Conservation (phyloP, 2,329 filamentous ascomycete genomes). For the Sclerotinia borealis region DNA sequence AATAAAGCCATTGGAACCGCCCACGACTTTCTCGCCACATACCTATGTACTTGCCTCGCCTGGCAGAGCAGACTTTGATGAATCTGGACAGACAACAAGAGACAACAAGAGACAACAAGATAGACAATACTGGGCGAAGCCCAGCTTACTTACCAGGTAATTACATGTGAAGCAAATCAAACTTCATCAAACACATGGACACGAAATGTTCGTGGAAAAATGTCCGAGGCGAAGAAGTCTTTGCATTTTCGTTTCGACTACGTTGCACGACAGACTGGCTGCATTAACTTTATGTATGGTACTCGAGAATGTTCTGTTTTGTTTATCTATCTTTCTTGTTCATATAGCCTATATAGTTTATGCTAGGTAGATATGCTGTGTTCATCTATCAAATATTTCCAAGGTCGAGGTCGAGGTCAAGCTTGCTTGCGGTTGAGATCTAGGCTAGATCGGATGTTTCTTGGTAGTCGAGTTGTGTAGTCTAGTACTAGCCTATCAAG, state of each 20-base stretch:
- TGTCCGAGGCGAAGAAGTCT: background rate
- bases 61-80: no score
- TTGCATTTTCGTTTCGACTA: slow-evolving; percentile 5
- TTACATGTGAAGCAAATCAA: background rate
- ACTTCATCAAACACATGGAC: background rate
- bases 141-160: no score
- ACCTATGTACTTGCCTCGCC: background rate
- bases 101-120: background rate
- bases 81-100: background rate
- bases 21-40: background rate
- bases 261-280: background rate
- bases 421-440: background rate
- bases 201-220: background rate
- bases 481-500: no score
- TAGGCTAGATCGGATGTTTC: background rate
- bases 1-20: background rate
- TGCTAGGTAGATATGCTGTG: background rate
- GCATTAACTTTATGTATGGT: background rate
- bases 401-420: background rate
- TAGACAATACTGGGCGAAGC: no score
- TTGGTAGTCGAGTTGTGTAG: background rate
- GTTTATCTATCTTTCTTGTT: background rate
- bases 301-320: background rate
- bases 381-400: background rate
- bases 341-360: background rate